A percentile compares a stretch with the other conserved stretches of the same genome.
phyloP scores from a whole-genome alignment of 108 stramenopile species.

The Skeletonema costatum region DNA sequence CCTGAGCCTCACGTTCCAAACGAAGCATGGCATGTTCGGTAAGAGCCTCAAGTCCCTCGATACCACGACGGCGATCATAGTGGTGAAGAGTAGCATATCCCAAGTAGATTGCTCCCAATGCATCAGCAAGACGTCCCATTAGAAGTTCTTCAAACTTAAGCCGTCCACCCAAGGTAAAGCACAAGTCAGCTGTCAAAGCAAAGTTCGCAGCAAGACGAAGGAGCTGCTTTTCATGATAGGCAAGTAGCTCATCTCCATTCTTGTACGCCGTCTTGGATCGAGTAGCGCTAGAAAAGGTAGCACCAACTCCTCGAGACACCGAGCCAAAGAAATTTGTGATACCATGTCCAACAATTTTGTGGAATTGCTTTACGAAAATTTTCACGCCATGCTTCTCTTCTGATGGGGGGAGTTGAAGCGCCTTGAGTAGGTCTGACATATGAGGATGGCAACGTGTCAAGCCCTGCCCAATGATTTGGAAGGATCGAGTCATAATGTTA shows the following conservation, averaged over 20 bases:
- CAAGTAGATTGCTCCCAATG: conserved; percentile 96
- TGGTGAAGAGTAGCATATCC: conserved; percentile 97
- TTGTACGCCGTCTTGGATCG: conserved; percentile 91
- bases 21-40: conserved; percentile 97
- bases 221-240: conserved; percentile 92
- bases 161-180: conserved; percentile 94
- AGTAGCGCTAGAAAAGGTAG: conserved; percentile 70
- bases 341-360: conserved; percentile 92
- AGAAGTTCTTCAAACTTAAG: conserved; percentile 98
- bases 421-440: conserved; percentile 91
- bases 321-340: conserved; percentile 82
- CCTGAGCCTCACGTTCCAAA: conserved; percentile 88
- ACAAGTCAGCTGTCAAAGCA: conserved; percentile 94
- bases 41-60: conserved; percentile 91
- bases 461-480: conserved; percentile 98
- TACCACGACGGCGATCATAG: conserved; percentile 86
- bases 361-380: conserved; percentile 90
- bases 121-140: conserved; percentile 95
- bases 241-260: conserved; percentile 83
- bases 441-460: conserved; percentile 97
- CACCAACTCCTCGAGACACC: conserved; percentile 70
- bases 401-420: conserved; percentile 87
- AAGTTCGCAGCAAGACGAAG: conserved; percentile 95
- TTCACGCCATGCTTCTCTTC: conserved; percentile 83
- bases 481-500: conserved; percentile 97